Evolutionary conservation across 495 filamentous ascomycete genomes (phyloP).

Genomic region (Penicillium arizonense): DNA sequence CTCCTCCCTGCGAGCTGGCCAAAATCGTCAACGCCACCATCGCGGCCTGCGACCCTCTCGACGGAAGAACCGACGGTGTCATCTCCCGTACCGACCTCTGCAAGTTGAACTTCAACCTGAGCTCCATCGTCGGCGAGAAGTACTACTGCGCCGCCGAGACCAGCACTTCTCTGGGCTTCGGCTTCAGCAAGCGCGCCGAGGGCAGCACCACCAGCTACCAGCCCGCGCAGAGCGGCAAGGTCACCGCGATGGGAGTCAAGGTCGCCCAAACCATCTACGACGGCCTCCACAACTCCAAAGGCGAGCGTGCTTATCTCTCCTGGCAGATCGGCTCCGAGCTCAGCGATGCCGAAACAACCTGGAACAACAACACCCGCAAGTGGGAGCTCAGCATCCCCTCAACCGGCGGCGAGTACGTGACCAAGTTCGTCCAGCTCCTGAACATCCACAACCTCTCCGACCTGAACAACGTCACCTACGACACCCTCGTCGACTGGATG

Average conservation of each 20-base stretch:
- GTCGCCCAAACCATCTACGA: conserved; percentile 33
- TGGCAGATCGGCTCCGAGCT: conserved; percentile 32
- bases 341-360: conserved; percentile 24
- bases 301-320: conserved; percentile 32
- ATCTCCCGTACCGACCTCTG: conserved; percentile 52
- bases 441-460: conserved; percentile 23
- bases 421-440: conserved; percentile 25
- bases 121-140: conserved; percentile 40
- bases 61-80: conserved; percentile 53
- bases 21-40: conserved; percentile 53
- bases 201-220: conserved; percentile 30
- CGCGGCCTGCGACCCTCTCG: conserved; percentile 49
- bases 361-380: conserved; percentile 14
- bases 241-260: conserved; percentile 26
- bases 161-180: conserved; percentile 33
- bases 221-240: conserved; percentile 31
- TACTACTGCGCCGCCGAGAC: conserved; percentile 49
- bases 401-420: conserved; percentile 25
- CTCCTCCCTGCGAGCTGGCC: conserved; percentile 48
- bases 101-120: conserved; percentile 44
- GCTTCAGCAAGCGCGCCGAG: conserved; percentile 33
- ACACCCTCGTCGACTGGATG: conserved; percentile 51
- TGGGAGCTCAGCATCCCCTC: conserved; percentile 25
- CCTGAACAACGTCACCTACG: conserved; percentile 46
- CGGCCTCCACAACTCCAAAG: conserved; percentile 30